Percentiles rank a stretch among this genome's conserved stretches.
phyloP scores from a whole-genome alignment of 2,329 filamentous ascomycete species.

The Colletotrichum limetticola region DNA sequence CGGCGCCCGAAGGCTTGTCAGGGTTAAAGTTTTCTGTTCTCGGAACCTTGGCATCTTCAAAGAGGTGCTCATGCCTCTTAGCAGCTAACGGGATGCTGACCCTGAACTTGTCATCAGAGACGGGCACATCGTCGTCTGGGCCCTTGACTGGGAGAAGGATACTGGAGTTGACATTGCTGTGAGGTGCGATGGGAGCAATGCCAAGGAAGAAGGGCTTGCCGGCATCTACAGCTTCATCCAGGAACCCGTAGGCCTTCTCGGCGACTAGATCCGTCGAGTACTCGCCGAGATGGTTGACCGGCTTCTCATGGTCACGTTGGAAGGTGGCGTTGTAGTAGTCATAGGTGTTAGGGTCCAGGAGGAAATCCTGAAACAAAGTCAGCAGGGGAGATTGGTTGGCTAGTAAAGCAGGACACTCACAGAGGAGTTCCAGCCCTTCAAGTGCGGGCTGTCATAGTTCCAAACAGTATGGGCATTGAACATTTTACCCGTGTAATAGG shows the following conservation, averaged over 20 bases:
- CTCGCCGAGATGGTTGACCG: conserved; percentile 51
- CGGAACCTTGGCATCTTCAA: conserved; percentile 68
- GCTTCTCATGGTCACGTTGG: conserved; percentile 65
- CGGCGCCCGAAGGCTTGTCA: conserved; percentile 49
- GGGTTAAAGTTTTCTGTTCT: conserved; percentile 76
- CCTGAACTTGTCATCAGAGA: conserved; percentile 60
- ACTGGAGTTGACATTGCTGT: conserved; percentile 42
- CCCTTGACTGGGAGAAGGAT: conserved; percentile 65
- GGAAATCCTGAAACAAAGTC: conserved; percentile 48
- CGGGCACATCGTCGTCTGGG: conserved; percentile 62
- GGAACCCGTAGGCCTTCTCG: conserved; percentile 66
- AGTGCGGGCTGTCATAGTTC: conserved; percentile 62
- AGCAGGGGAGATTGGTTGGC: neutral
- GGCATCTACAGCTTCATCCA: conserved; percentile 68
- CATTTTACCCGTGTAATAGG: conserved; percentile 66
- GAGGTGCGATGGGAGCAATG: conserved; percentile 58
- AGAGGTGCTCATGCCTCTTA: conserved; percentile 69
- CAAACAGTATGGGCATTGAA: conserved; percentile 61
- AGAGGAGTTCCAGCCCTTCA: conserved; percentile 67
- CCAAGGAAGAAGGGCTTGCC: conserved; percentile 66
- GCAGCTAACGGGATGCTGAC: conserved; percentile 46
- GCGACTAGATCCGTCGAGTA: conserved; percentile 68
- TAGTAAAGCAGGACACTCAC: neutral
- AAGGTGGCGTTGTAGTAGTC: conserved; percentile 74
- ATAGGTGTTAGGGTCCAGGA: conserved; percentile 76